Evolutionary conservation across 768 basidiomycete genomes (phyloP), one percentile per base, ranked within the genome.

Genomic region (Rhodotorula graminis): DNA sequence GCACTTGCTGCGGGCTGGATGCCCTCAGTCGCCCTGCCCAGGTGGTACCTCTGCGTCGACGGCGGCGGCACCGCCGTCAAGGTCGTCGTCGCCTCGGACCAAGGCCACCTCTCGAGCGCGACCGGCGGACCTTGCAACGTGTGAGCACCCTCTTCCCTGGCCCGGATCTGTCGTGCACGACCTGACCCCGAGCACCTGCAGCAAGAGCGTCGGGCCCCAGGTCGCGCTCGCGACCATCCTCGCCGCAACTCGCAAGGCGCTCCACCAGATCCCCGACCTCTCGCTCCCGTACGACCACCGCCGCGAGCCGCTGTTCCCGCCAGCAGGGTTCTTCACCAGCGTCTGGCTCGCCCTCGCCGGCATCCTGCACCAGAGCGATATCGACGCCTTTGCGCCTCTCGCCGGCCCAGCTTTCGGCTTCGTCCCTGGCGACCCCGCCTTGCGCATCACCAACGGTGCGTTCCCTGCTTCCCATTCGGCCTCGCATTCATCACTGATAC

Each of bases 341-440:
- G 78, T 77, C 21, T 81, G 80, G 80, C 76, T 81, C 23, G 80
- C 73, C 27, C 63, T 81, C 0, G 80, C 80, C 0, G 80, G 80
- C 1, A 70, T 80, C 44, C 57, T 61, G 11, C 63, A 61, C 14
- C 52, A 68, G 15, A 55, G 52, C 10, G 80, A 81, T 46, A 55
- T 64, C 4, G 71, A 60, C 27, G 77, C 67, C 0, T 78, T 81
- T 55, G 37, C 59, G 5, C 73, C 74, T 2, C 50, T 67, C 31
- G 80, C 74, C 8, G 18, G 49, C 12, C 57, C 61, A 19, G 76
- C 70, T 2, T 70, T 81, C 55, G 62, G 66, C 15, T 42, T 79
- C 44, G 27, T 23, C 0, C 44, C 47, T 16, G 72, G 67, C 12
- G 61, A 71, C n/a, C 25, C 44, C 0, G 42, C 65, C 16, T 37